Evolutionary conservation across 257 asterid genomes (phyloP), one percentile per base, ranked within the genome.

Genomic region (Solanum chiquidenum): DNA sequence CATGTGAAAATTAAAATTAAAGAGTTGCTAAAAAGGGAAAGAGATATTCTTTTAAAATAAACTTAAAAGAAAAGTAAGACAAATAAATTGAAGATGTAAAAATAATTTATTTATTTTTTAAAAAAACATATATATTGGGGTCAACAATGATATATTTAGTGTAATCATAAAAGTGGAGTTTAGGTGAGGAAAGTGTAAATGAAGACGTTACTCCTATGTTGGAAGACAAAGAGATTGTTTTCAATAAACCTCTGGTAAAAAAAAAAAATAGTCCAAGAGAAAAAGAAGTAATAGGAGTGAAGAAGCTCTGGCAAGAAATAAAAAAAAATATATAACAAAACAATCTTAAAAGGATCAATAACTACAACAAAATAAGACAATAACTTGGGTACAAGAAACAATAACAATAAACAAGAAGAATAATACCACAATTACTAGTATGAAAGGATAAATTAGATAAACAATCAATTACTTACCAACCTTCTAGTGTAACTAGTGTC

Each of bases 221-320:
- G n/a, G n/a, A 52, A 52, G n/a, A 3, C 4, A 20, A 1, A 55
- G 4, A 20, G 11, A 7, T 7, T 20, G 1, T 55, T 55, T 20
- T 55, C 5, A 7, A 7, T 20, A 55, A 0, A 20, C 4, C 2
- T 1, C 20, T 0, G 64, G 4, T 52, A 3, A 46, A 0, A 2
- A 52, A 52, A 52, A 52, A 5, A 49, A 14, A 6, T 6, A 18
- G 55, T 52, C 1, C 64, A 55, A 55, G 25, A 20, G 10, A 55
- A 55, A 55, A 55, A 18, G 1, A 20, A 55, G n/a, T 20, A 52
- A 52, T 1, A 21, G 0, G 64, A 55, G 64, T 55, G 25, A 55
- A 55, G 11, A 55, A 7, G 11, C 5, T 7, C 7, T 2, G 10
- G 1, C 10, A 55, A 20, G 25, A 55, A 52, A 52, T 55, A 16